phyloP scores from a whole-genome alignment of 768 basidiomycete genomes.

The Pulveroboletus sp. region DNA sequence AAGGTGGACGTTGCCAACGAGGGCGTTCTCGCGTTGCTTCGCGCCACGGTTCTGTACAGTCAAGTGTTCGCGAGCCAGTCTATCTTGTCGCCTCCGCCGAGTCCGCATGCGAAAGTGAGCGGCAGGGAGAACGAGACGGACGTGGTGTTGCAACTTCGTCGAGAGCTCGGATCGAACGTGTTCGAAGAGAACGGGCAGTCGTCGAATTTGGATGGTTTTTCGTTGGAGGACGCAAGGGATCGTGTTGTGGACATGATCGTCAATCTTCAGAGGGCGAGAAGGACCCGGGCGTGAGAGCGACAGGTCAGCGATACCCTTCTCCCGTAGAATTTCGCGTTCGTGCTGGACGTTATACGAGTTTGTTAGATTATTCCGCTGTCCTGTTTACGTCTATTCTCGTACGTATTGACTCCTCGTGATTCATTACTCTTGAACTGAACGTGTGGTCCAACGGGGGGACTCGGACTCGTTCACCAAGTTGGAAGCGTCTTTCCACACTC shows the following conservation, averaged over 20 bases:
- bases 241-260: constrained; percentile 70
- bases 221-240: constrained; percentile 72
- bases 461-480: too few relatives aligned
- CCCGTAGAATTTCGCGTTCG: not conserved
- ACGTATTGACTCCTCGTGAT: too few relatives aligned
- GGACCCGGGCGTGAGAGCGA: constrained; percentile 7
- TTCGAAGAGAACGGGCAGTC: constrained; percentile 35
- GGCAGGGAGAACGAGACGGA: constrained; percentile 24
- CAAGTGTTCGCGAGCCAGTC: constrained; percentile 48
- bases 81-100: constrained; percentile 59
- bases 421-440: too few relatives aligned
- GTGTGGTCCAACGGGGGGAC: too few relatives aligned
- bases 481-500: not conserved
- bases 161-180: constrained; percentile 50
- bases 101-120: constrained; percentile 35
- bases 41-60: constrained; percentile 57
- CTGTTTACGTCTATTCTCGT: too few relatives aligned
- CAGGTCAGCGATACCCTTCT: not conserved
- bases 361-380: too few relatives aligned
- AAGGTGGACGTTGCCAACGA: constrained; percentile 34
- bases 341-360: not conserved
- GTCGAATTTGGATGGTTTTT: constrained; percentile 28
- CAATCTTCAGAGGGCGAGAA: constrained; percentile 31
- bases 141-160: constrained; percentile 44
- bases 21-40: constrained; percentile 52